Conservation (phyloP, 78 protist genomes). For the Polysphondylium violaceum region DNA sequence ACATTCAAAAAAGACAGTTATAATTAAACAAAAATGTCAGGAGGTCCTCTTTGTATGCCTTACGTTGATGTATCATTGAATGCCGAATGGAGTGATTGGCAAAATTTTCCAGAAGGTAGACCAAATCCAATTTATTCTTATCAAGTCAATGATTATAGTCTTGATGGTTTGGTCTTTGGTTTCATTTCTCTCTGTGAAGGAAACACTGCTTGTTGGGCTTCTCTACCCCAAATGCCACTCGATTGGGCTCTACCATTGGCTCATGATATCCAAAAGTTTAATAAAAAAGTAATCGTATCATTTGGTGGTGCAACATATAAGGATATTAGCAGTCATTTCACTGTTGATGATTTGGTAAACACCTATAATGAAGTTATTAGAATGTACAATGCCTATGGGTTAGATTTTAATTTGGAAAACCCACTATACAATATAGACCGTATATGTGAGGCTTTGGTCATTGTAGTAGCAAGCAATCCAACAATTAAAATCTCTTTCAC, state of each 20-base stretch:
- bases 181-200: not conserved
- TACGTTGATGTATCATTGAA: no score
- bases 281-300: not conserved
- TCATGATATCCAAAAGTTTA: not conserved
- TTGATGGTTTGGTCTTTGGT: not conserved
- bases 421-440: not conserved
- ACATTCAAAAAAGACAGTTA: no score
- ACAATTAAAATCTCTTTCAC: not conserved
- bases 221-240: not conserved
- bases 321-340: not conserved
- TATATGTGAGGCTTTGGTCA: not conserved
- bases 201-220: constrained; percentile 11
- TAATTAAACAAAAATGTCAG: no score
- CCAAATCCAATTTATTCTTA: constrained; percentile 10
- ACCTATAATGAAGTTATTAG: not conserved
- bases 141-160: not conserved
- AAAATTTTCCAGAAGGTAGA: constrained; percentile 19
- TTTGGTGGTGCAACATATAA: not conserved
- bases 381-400: not conserved
- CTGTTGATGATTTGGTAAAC: not conserved
- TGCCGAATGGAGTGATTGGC: no score
- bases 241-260: not conserved
- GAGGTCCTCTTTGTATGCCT: no score
- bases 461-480: not conserved
- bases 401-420: constrained; percentile 21